A percentile compares a stretch with the other conserved stretches of the same genome.
These are phyloP conservation scores for Aspergillus luchuensis DNA, from an alignment of 2,329 filamentous ascomycete species.

Conservation along the genomic window DNA sequence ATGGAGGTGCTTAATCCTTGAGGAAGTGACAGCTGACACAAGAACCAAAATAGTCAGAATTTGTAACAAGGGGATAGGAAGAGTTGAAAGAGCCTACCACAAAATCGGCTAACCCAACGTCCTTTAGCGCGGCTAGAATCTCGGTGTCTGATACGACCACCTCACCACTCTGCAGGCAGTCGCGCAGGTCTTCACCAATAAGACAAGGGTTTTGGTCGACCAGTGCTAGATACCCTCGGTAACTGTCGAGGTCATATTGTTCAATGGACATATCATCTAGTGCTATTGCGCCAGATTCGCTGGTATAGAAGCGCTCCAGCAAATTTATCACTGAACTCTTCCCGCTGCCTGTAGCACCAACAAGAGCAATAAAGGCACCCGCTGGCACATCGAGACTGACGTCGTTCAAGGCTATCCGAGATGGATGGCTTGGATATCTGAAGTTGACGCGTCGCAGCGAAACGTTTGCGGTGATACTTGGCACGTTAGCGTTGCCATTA, in stretches of 20 bases:
- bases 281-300: slow-evolving; percentile 27
- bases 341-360: slow-evolving; percentile 58
- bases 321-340: slow-evolving; percentile 68
- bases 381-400: slow-evolving; percentile 18
- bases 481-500: not conserved
- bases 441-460: slow-evolving; percentile 4
- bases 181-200: slow-evolving; percentile 41
- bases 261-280: slow-evolving; percentile 5
- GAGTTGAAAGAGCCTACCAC: not conserved
- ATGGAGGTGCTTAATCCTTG: slow-evolving; percentile 8
- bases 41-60: not conserved
- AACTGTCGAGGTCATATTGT: slow-evolving; percentile 2
- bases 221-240: slow-evolving; percentile 11
- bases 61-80: not conserved
- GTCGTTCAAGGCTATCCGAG: not conserved
- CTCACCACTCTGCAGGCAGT: slow-evolving; percentile 17
- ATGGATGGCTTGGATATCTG: slow-evolving; percentile 8
- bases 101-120: slow-evolving; percentile 10
- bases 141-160: slow-evolving; percentile 27
- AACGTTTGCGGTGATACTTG: slow-evolving; percentile 3
- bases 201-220: slow-evolving; percentile 64
- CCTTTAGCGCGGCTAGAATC: slow-evolving; percentile 20
- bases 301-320: slow-evolving; percentile 67
- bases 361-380: slow-evolving; percentile 55
- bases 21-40: slow-evolving; percentile 10